Evolutionary conservation across 1,284 basidiomycete genomes (phyloP), one percentile per base, ranked within the genome.

Genomic region (Sanghuangporus baumii): DNA sequence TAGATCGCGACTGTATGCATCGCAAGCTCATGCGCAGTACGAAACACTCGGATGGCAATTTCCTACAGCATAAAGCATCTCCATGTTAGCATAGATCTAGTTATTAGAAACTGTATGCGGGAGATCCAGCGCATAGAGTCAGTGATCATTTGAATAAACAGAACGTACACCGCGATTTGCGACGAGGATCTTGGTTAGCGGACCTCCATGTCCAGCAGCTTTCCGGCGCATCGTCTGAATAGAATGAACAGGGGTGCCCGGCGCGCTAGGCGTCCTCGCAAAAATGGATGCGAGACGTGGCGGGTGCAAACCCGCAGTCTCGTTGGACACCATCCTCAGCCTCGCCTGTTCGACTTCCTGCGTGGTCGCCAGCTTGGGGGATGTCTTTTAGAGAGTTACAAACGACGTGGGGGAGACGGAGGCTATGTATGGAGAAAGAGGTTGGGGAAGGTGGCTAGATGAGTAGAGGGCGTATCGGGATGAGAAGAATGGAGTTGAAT

Each of bases 1-100:
- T 94, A 99, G 79, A 99, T 98, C 52, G 97, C 96, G 62, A 99
- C 97, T 59, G 96, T 98, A 74, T 96, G 93, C 95, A 99, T 97
- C 40, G 96, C 97, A 65, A 99, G 85, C 75, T 99, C 97, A 80
- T 99, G 96, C 60, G 97, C 94, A 2, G 97, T 98, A 72, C 97
- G 85, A 84, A 99, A 98, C 58, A 99, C 95, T 74, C 97, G 92
- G 72, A 99, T 96, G 37, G 97, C 97, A 74, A 99, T 99, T 90
- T 99, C 96, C 93, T 96, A 70, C 31, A 54, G 38, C 36, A 2
- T 8, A 36, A 3, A 18, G 37, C 18, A 43, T 51, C n/a, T n/a
- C 34, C 6, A 37, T 18, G 18, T 54, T 18, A 37, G 31, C 34
- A 37, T n/a, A 7, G 23, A 12, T 54, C 26, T 54, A 8, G 20